Evolutionary conservation across 2,329 filamentous ascomycete species (phyloP).

Genomic region (Fusarium nelsonii): DNA sequence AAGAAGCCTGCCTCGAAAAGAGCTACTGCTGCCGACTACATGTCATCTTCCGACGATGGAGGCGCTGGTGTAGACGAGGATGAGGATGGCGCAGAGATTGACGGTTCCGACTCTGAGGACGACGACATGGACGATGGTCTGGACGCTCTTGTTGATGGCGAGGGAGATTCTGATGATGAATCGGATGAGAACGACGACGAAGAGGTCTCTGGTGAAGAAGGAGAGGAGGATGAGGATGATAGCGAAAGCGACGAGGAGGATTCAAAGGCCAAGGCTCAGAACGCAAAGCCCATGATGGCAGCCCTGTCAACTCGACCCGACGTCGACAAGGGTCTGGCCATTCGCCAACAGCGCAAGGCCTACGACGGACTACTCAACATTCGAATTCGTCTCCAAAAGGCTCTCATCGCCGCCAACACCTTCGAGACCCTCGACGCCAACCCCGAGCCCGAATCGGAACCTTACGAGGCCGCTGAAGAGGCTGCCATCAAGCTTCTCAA

Average conservation of each 20-base stretch:
- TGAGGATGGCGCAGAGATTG: slow-evolving; percentile 55
- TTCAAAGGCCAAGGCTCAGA: slow-evolving; percentile 44
- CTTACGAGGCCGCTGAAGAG: slow-evolving; percentile 81
- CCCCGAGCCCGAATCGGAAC: slow-evolving; percentile 59
- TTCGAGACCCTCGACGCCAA: slow-evolving; percentile 63
- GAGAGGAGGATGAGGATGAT: slow-evolving; percentile 55
- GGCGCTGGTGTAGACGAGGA: slow-evolving; percentile 52
- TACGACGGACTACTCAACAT: slow-evolving; percentile 92
- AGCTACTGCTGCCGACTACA: slow-evolving; percentile 68
- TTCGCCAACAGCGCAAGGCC: slow-evolving; percentile 84
- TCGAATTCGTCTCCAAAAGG: slow-evolving; percentile 93
- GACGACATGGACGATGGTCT: slow-evolving; percentile 56
- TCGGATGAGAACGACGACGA: slow-evolving; percentile 54
- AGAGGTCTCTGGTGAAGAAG: slow-evolving; percentile 53
- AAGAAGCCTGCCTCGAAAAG: slow-evolving; percentile 55
- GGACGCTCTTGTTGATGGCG: slow-evolving; percentile 52
- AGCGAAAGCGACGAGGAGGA: slow-evolving; percentile 54
- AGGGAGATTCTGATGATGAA: slow-evolving; percentile 51
- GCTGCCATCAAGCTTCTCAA: slow-evolving; percentile 89
- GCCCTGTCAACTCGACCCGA: slow-evolving; percentile 62
- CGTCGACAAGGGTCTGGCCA: slow-evolving; percentile 84
- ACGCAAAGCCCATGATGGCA: slow-evolving; percentile 53
- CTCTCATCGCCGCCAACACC: slow-evolving; percentile 84
- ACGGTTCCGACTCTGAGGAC: slow-evolving; percentile 53
- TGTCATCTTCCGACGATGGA: slow-evolving; percentile 61